Evolutionary conservation across 129 eudicot species (phyloP).

Genomic region (Centrapalus pauciflorus): DNA sequence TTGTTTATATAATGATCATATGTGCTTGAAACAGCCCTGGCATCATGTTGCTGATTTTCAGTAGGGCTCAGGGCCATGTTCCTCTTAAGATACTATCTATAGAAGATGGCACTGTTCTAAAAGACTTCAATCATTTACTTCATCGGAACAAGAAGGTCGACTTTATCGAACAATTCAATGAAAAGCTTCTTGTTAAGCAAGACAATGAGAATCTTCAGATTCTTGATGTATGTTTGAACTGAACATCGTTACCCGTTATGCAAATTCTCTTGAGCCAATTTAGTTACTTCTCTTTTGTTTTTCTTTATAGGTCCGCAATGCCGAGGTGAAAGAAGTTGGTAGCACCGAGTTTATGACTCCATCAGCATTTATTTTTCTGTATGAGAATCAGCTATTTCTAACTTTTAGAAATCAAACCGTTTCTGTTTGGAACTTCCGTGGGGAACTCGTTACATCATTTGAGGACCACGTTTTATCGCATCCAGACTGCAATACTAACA

Average conservation of each 20-base stretch:
- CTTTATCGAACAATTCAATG: conserved; percentile 42
- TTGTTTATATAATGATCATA: background rate
- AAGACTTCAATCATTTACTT: conserved; percentile 38
- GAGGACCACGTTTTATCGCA: conserved; percentile 46
- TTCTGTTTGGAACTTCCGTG: conserved; percentile 49
- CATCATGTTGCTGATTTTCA: conserved; percentile 32
- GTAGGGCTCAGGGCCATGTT: conserved; percentile 26
- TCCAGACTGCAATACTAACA: conserved; percentile 47
- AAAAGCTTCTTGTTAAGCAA: conserved; percentile 54
- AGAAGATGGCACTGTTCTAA: conserved; percentile 41
- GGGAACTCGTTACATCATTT: conserved; percentile 49
- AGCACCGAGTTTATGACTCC: conserved; percentile 46
- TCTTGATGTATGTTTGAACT: conserved; percentile 38
- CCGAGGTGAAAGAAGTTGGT: conserved; percentile 40
- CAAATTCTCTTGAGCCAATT: background rate
- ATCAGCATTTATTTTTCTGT: conserved; percentile 41
- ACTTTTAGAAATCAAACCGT: conserved; percentile 41
- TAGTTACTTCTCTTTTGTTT: background rate
- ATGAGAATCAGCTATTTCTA: conserved; percentile 38
- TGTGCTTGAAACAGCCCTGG: conserved; percentile 28
- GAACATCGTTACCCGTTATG: background rate
- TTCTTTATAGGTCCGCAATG: conserved; percentile 31
- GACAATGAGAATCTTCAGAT: conserved; percentile 53
- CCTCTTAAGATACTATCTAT: conserved; percentile 39
- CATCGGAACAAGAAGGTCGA: conserved; percentile 48